These are phyloP conservation scores for Claviceps humidiphila DNA, from an alignment of 2,329 filamentous ascomycete species.

Conservation along the genomic window DNA sequence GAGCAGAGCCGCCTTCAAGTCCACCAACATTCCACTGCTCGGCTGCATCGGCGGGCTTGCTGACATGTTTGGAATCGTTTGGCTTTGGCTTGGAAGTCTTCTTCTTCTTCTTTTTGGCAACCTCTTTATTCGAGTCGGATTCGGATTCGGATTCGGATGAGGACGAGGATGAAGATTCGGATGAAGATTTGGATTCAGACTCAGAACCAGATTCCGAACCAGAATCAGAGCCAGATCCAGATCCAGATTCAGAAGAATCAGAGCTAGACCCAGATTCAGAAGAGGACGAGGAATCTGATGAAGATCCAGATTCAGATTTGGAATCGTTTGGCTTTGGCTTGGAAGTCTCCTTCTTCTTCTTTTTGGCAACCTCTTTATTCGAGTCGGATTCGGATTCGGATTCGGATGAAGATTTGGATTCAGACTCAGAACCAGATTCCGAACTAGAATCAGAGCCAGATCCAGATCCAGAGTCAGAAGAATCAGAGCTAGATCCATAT, in stretches of 20 bases:
- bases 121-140: neutral
- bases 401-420: neutral
- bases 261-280: no score
- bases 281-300: no score
- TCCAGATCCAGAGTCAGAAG: no score
- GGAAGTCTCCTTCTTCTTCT: neutral
- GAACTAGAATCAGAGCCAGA: no score
- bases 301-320: neutral
- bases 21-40: constrained; percentile 41
- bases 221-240: no score
- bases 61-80: constrained; percentile 7
- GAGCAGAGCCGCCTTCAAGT: constrained; percentile 35
- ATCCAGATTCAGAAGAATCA: no score
- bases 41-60: constrained; percentile 12
- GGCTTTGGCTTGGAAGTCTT: neutral
- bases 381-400: neutral
- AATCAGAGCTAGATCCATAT: no score
- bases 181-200: no score
- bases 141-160: neutral
- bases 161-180: no score
- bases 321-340: neutral
- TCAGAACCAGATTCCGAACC: no score
- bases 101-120: neutral
- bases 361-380: neutral
- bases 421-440: neutral